Base-by-base conservation (phyloP, 192 early-diverging fungal species). In the Mortierella hygrophila region DNA sequence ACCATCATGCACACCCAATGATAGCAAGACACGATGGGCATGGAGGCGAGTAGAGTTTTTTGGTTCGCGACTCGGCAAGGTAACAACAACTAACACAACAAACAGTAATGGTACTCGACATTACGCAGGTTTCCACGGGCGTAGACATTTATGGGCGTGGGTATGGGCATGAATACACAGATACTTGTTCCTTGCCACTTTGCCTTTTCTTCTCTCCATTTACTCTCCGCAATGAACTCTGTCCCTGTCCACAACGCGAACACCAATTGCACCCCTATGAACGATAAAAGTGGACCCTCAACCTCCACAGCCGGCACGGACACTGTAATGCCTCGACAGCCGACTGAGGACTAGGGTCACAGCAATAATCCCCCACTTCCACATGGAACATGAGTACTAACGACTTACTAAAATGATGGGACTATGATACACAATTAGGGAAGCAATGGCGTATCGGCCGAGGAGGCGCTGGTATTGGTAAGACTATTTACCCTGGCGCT, bases 11-110 rank as follows among this genome's bases (percentile, higher is more conserved):
- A 74, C 63, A 32, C 65, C 65, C 21, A 72, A 57, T 76, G 82
- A 71, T 10, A 72, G 26, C 68, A 84, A 40, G 37, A 52, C 82
- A 74, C 77, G 77, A 21, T 80, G 57, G 74, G 83, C 78, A 40
- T 85, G 83, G 83, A 75, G 83, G 38, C 37, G 83, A 0, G 83
- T 78, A 55, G 78, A 85, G 37, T 85, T 85, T n/a, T 75, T 85
- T 54, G 70, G 78, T 21, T 85, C 83, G 26, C 49, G 78, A 60
- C 74, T 85, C 10, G 83, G 78, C 49, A 80, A 80, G 78, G 83
- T 85, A 77, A 75, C 13, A 60, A 7, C 38, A 16, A 16, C 18
- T 20, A 21, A 5, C 16, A 21, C 49, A 52, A 52, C 18, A 35
- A 52, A 21, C 49, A 52, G 18, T 13, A 13, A 15, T 46, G 44